Evolutionary conservation across 108 stramenopile genomes (phyloP).

Genomic region (Schizochytrium sp.): DNA sequence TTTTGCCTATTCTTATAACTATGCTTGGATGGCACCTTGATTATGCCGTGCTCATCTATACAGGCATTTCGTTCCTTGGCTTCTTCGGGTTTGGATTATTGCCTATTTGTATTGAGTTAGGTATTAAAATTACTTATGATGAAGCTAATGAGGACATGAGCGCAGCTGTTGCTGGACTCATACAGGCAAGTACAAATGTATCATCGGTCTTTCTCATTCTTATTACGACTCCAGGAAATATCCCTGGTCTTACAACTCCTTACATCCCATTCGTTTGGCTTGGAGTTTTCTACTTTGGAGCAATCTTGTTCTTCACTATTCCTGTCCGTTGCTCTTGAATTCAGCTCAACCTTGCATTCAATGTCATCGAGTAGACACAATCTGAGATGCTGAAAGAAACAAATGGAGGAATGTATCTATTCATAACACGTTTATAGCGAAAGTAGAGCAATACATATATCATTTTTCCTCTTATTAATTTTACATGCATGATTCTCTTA

Average conservation of each 20-base stretch:
- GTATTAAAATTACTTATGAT: neutral
- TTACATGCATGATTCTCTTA: too few species aligned
- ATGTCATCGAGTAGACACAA: too few species aligned
- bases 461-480: too few species aligned
- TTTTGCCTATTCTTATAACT: neutral
- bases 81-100: conserved; percentile 18
- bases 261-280: too few species aligned
- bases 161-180: neutral
- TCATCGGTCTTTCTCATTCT: neutral
- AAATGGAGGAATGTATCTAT: too few species aligned
- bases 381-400: too few species aligned
- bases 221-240: conserved; percentile 20
- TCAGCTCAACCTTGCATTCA: too few species aligned
- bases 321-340: too few species aligned
- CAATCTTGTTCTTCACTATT: too few species aligned
- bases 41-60: neutral
- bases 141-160: neutral
- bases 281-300: too few species aligned
- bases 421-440: too few species aligned
- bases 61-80: neutral
- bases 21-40: conserved; percentile 27
- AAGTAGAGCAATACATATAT: too few species aligned
- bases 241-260: neutral
- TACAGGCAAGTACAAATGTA: neutral
- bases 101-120: neutral